Evolutionary conservation across 345 rosid species (phyloP), one percentile per base, ranked within the genome.

Genomic region (Eucalyptus coolabah): DNA sequence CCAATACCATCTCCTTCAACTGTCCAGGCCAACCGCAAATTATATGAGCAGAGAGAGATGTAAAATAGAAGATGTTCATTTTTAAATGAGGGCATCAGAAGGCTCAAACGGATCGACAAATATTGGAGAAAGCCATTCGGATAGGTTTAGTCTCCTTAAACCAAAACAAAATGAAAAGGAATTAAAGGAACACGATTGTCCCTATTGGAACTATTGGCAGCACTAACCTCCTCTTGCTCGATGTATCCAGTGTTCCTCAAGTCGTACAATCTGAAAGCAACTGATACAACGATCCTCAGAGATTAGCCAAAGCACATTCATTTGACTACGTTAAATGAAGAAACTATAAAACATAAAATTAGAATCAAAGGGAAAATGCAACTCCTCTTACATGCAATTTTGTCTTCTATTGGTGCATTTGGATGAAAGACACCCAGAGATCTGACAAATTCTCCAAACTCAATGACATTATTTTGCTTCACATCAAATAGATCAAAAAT

Each of bases 1-100:
- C 99, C 90, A 95, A 34, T n/a, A 98, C 99, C 99, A 98, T 98
- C 93, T 94, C 97, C 93, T 93, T 98, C 92, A 98, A 91, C 99
- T 97, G 91, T 85, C 23, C 88, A 40, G 44, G 50, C 28, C 63
- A 47, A 47, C 32, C 49, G 12, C n/a, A 49, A 18, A 50, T n/a
- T 67, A 26, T 1, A 81, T 17, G 17, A 53, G 53, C 23, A 50
- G 30, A 17, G 40, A 17, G 30, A 26, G 16, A 42, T 60, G 86
- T 59, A 16, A 28, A 19, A 24, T 65, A 56, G 51, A 40, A 21
- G 40, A 30, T 77, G 23, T 2, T 77, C 28, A 77, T 77, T 37
- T 77, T 47, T 37, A 77, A 37, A 9, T 37, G 47, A 42, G 28
- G 47, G 28, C 47, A 37, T 77, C 16, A 21, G 83, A 37, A 37